These are phyloP conservation scores for Picea glauca DNA, from an alignment of 75 land plant genomes.

Conservation along the genomic window DNA sequence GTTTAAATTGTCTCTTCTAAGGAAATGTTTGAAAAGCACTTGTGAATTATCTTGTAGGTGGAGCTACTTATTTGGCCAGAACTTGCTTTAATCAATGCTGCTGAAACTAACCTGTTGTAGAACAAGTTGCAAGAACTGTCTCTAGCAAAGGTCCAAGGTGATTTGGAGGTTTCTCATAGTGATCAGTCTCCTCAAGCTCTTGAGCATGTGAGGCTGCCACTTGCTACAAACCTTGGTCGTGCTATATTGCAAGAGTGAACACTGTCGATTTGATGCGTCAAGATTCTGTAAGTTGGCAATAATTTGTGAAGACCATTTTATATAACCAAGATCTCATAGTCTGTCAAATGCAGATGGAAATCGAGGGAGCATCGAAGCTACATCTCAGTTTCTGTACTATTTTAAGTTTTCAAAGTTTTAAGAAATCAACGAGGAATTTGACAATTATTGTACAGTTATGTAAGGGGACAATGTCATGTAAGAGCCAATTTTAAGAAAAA, in stretches of 20 bases:
- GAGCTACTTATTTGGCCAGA: conserved; percentile 79
- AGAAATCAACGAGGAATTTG: too few species aligned
- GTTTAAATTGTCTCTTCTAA: not conserved
- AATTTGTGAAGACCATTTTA: not conserved
- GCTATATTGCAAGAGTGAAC: conserved; percentile 59
- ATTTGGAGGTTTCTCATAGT: conserved; percentile 28
- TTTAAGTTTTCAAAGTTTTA: too few species aligned
- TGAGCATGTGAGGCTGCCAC: conserved; percentile 71
- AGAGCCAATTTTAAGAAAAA: too few species aligned
- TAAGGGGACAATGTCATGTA: too few species aligned
- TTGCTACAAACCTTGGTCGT: conserved; percentile 89
- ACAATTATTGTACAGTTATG: too few species aligned
- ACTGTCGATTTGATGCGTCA: not conserved
- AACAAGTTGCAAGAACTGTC: conserved; percentile 81
- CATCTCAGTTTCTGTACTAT: too few species aligned
- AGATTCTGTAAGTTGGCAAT: not conserved
- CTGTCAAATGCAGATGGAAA: too few species aligned
- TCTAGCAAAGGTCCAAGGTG: conserved; percentile 64
- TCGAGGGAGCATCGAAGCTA: too few species aligned
- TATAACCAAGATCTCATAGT: too few species aligned
- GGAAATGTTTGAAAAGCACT: too few species aligned
- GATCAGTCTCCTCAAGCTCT: conserved; percentile 49
- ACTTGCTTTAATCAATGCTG: conserved; percentile 51
- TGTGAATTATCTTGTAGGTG: conserved; percentile 37
- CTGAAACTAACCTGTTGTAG: conserved; percentile 75